phyloP scores from a whole-genome alignment of 2,329 filamentous ascomycete genomes.

The Chrysoporthe austroafricana region DNA sequence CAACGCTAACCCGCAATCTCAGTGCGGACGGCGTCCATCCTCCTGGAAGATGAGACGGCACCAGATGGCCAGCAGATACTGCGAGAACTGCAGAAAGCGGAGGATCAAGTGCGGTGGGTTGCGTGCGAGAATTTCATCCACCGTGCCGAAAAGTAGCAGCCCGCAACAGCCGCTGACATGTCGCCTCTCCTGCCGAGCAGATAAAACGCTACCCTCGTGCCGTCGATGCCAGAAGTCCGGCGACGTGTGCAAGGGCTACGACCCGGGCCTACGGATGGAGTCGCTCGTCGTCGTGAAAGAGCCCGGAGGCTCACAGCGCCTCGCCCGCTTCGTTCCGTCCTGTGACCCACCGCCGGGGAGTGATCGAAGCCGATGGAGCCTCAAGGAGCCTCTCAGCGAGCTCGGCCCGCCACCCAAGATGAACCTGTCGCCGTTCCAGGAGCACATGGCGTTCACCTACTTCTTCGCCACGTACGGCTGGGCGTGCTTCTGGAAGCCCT shows the following conservation, averaged over 20 bases:
- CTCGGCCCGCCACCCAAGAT: conserved; percentile 4
- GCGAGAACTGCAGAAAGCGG: conserved; percentile 36
- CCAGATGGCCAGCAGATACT: conserved; percentile 35
- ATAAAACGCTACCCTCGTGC: conserved; percentile 34
- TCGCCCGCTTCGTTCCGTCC: conserved; percentile 30
- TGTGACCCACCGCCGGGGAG: neutral
- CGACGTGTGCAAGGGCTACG: conserved; percentile 35
- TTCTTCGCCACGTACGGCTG: conserved; percentile 36
- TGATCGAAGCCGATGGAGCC: too few relatives aligned
- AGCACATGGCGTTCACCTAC: conserved; percentile 36
- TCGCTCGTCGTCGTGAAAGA: conserved; percentile 33
- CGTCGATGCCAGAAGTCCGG: conserved; percentile 33
- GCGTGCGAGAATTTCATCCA: neutral
- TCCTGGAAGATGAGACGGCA: conserved; percentile 32
- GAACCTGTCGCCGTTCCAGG: conserved; percentile 33
- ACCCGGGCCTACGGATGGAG: conserved; percentile 35
- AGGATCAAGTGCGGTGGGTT: conserved; percentile 35
- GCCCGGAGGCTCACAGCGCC: conserved; percentile 31
- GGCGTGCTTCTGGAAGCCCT: conserved; percentile 37
- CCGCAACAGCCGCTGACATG: neutral
- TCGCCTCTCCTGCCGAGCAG: conserved; percentile 8
- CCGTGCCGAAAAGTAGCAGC: too few relatives aligned
- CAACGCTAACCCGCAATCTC: too few relatives aligned
- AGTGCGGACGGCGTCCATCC: neutral
- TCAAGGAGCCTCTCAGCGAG: too few relatives aligned